Evolutionary conservation across 345 rosid species (phyloP), one percentile per base, ranked within the genome.

Genomic region (Firmiana major): DNA sequence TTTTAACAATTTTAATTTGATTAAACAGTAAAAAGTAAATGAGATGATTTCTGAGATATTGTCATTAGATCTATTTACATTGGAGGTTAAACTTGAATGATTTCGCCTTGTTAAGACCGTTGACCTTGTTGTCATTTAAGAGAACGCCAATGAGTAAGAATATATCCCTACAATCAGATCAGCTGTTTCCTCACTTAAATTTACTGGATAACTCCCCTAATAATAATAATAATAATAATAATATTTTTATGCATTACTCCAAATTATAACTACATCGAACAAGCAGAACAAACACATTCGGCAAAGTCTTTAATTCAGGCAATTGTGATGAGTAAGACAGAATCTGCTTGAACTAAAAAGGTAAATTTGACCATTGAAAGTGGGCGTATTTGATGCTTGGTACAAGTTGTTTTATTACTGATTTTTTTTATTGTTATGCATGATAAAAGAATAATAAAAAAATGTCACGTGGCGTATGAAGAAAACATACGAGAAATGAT

Each of bases 301-400:
- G 97, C 94, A 5, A 94, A 92, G 81, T 83, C 90, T 84, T 93
- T 92, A 65, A 89, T 92, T 83, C 97, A 90, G 80, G 93, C 97
- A 49, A 90, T 91, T 77, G 97, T 92, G 6, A 82, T 89, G 87
- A 86, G 89, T 67, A 94, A 92, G 78, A 83, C 83, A 21, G 87
- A 90, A 76, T 67, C 88, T 28, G 42, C 77, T 74, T 85, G 84
- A 86, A 63, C 31, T 45, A 16, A 5, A 9, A 31, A 31, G 71
- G 62, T 63, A 75, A 75, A 36, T 67, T 46, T 26, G 34, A 43
- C 26, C 34, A 66, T 49, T 62, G 75, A 16, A 62, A 68, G 40
- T 28, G 36, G 46, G 26, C 15, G 21, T 26, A 17, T 28, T 21
- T 26, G 34, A 8, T 63, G 36, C 58, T 46, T 22, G 49, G 31